phyloP scores from a whole-genome alignment of 2,329 filamentous ascomycete species.

The Aureobasidium sp. region DNA sequence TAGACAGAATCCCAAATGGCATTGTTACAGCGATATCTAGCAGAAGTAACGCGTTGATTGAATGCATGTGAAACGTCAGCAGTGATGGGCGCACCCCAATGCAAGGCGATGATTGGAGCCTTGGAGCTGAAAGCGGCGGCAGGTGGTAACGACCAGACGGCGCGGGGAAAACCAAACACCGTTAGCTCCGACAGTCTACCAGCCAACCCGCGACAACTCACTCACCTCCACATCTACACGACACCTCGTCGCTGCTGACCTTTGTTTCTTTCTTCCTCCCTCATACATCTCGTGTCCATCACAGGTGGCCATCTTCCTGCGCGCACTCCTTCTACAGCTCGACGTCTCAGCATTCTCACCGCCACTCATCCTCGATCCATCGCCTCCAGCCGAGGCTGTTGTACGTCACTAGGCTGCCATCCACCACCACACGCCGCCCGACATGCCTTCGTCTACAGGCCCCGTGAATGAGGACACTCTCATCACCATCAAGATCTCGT shows the following conservation, averaged over 20 bases:
- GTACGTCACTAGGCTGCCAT: constrained; percentile 11
- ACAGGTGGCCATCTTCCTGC: neutral
- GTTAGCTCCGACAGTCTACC: neutral
- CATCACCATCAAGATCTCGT: constrained; percentile 78
- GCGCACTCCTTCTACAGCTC: neutral
- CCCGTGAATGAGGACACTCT: constrained; percentile 57
- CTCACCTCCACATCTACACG: constrained; percentile 4
- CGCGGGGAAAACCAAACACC: neutral
- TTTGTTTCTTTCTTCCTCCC: neutral
- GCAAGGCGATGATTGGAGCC: neutral
- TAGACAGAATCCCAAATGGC: neutral
- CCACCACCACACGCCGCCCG: neutral
- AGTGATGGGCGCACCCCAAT: neutral
- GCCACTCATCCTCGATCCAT: neutral
- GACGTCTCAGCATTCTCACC: neutral
- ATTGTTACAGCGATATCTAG: neutral
- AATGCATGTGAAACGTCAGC: neutral
- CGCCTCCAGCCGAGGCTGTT: constrained; percentile 8
- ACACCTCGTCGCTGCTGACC: neutral
- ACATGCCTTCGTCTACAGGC: constrained; percentile 34
- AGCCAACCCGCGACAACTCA: neutral
- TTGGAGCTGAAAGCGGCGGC: neutral
- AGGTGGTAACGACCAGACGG: neutral
- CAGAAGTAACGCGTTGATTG: neutral
- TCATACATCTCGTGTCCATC: neutral